These are phyloP conservation scores for Pichia deserticola DNA, from an alignment of 805 yeast species.

Conservation along the genomic window DNA sequence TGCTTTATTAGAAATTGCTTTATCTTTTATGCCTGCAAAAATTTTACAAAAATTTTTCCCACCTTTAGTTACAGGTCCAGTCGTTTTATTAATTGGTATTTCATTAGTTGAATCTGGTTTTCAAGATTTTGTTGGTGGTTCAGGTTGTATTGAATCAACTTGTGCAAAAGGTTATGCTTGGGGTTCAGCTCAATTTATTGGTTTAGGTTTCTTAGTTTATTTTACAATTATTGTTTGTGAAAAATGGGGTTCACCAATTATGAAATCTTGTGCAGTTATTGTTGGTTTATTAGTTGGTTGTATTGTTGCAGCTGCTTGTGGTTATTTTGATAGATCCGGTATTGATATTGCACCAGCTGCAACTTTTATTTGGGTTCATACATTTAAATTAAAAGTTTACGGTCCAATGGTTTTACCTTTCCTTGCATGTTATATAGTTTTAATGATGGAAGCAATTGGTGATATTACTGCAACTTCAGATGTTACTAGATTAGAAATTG, in stretches of 20 bases:
- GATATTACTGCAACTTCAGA: constrained; percentile 93
- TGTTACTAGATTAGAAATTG: constrained; percentile 78
- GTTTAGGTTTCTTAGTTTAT: constrained; percentile 80
- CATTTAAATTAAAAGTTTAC: constrained; percentile 67
- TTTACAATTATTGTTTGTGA: constrained; percentile 69
- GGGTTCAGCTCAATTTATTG: constrained; percentile 85
- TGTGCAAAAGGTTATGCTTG: constrained; percentile 53
- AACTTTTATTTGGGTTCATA: constrained; percentile 82
- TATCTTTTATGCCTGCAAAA: constrained; percentile 74
- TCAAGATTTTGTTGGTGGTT: constrained; percentile 83
- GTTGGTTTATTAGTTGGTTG: constrained; percentile 81
- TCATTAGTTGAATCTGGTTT: constrained; percentile 65
- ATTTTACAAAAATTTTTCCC: constrained; percentile 71
- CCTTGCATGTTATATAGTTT: constrained; percentile 71
- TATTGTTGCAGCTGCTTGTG: constrained; percentile 86
- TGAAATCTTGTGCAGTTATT: constrained; percentile 91
- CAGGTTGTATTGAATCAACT: constrained; percentile 40
- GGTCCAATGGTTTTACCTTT: constrained; percentile 85
- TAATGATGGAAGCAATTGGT: constrained; percentile 92
- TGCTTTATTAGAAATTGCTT: constrained; percentile 61
- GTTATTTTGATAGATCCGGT: constrained; percentile 55
- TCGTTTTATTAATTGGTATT: constrained; percentile 77
- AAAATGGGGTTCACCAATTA: constrained; percentile 87
- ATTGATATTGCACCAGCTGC: constrained; percentile 73
- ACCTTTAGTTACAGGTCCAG: constrained; percentile 90